Percentiles rank a stretch among this genome's conserved stretches.
phyloP scores from a whole-genome alignment of 1,284 basidiomycete genomes.

The Heterobasidion annosum region DNA sequence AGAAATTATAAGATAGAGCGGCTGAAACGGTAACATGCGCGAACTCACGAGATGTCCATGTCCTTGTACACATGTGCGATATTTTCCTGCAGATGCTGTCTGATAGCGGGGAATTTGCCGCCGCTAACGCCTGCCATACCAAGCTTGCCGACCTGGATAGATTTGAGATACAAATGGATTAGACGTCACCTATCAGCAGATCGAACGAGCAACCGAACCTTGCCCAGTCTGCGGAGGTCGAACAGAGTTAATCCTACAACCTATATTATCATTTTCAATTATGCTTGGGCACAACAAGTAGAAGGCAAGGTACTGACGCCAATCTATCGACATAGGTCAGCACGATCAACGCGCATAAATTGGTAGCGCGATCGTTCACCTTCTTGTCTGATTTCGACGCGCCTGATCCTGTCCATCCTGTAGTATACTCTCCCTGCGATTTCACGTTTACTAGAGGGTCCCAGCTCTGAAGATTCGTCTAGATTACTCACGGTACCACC shows the following conservation, averaged over 20 bases:
- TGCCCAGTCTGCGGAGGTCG: conserved; percentile 79
- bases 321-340: conserved; percentile 32
- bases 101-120: conserved; percentile 79
- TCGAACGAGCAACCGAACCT: conserved; percentile 36
- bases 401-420: conserved; percentile 86
- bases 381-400: conserved; percentile 93
- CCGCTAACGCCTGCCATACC: conserved; percentile 82
- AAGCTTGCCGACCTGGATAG: conserved; percentile 51
- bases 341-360: background rate
- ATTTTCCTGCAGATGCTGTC: conserved; percentile 75
- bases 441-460: no score
- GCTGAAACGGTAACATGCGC: background rate
- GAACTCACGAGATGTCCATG: conserved; percentile 67
- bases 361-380: conserved; percentile 26
- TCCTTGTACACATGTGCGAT: conserved; percentile 81
- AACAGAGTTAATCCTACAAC: conserved; percentile 88
- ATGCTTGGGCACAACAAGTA: background rate
- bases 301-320: conserved; percentile 37
- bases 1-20: background rate
- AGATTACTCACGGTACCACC: conserved; percentile 51
- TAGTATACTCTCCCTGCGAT: conserved; percentile 80
- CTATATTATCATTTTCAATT: conserved; percentile 24
- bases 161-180: conserved; percentile 1
- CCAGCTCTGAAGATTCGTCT: no score
- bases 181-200: background rate